Evolutionary conservation across 2,329 filamentous ascomycete genomes (phyloP), one percentile per base, ranked within the genome.

Genomic region (Pseudogymnoascus sp.): DNA sequence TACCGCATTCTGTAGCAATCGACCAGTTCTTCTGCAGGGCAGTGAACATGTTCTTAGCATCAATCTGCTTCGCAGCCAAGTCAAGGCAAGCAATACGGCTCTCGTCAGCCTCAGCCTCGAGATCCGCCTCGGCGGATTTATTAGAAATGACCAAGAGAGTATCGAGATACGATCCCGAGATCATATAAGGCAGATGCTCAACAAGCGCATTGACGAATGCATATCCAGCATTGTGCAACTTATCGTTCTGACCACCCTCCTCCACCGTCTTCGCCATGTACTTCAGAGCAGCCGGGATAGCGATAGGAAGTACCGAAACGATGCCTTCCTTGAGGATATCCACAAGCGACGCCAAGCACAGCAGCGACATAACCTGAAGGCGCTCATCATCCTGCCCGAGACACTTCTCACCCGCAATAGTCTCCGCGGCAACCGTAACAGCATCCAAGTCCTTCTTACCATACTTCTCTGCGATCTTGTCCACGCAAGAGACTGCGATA

Each of bases 391-490:
- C 76, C 72, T 89, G 88, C 38, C 89, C 90, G 59, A 97, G 82
- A 66, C 91, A 93, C 67, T 89, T 80, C 62, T 86, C 79, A 43
- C 92, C 87, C 38, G 90, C 87, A 69, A 99, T 88, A 1, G 88
- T 88, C 64, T 86, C 80, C 3, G 92, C 91, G 4, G 92, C 89
- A 3, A 84, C 84, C 25, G 89, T 82, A 49, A 96, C 89, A 49
- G 86, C 87, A 68, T 89, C 85, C 1, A 89, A 81, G 71, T 96
- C 90, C 74, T 93, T 96, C 79, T 95, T 96, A 68, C 95, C 96
- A 73, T 96, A 97, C 74, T 93, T 93, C 76, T 97, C 93, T 2
- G 90, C 85, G 66, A 99, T 96, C 75, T 91, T 90, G 76, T 97
- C 93, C 49, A 97, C 88, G 69, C 93, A 97, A 37, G 87, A 87